Evolutionary conservation across 2,329 filamentous ascomycete genomes (phyloP), one percentile per base, ranked within the genome.

Genomic region (Ciborinia camelliae): DNA sequence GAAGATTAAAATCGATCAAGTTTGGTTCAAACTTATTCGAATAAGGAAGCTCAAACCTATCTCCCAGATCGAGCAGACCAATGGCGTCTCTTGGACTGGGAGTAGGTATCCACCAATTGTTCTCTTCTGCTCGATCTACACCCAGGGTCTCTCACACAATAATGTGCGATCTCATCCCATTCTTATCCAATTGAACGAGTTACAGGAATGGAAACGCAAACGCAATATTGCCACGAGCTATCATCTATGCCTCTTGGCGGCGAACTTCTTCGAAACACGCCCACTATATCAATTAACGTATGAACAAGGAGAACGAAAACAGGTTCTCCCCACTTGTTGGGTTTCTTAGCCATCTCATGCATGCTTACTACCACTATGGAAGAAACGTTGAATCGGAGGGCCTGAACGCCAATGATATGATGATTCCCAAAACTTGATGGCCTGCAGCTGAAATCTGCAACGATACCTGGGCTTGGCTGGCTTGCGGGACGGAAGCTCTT

Each of bases 391-490:
- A 52, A 52, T 53, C 54, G 37, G 45, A 61, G 55, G n/a, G 5
- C 30, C 28, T 64, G 26, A 61, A 35, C 62, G 62, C 62, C 62
- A 64, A 64, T 64, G 62, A 52, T 53, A 52, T 63, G 28, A 39
- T 50, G 35, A 43, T 50, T 61, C 55, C 55, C 62, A 61, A 53
- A 61, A 53, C 30, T 64, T 61, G 55, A 64, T 61, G 54, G 47
- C 55, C 62, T 64, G 62, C 62, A 64, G 54, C 62, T 52, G 54
- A 53, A 64, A 61, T 64, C 47, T 61, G 55, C 62, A 64, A 61
- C 48, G 12, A 61, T 32, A 37, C 54, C 55, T 35, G 37, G 55
- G 47, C 62, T 43, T 39, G 12, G 57, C 15, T 52, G 52, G 43
- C 43, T 63, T 50, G 52, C 35, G 15, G 39, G 39, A 47, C 55